A percentile compares a stretch with the other conserved stretches of the same genome.
phyloP scores from a whole-genome alignment of 495 filamentous ascomycete species.

The Tuber microsphaerosporum region DNA sequence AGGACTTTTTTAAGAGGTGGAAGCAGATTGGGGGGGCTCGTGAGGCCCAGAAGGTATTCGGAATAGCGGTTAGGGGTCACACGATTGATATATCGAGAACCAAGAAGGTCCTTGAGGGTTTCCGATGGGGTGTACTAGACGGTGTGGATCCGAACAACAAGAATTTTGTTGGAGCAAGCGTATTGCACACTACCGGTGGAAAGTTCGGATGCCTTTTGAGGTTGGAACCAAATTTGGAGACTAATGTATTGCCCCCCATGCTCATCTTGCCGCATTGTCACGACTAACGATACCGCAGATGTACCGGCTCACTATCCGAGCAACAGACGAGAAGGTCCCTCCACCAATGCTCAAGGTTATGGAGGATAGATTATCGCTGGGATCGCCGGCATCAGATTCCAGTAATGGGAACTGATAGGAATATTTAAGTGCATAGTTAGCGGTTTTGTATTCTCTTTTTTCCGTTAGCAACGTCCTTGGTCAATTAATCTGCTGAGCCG shows the following conservation, averaged over 20 bases:
- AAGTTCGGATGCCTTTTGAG: constrained; percentile 92
- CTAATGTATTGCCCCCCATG: constrained; percentile 56
- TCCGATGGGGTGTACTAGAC: constrained; percentile 79
- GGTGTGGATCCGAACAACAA: constrained; percentile 81
- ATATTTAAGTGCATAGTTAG: background rate
- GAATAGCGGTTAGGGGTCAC: constrained; percentile 50
- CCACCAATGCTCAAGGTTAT: constrained; percentile 73
- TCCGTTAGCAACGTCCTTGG: background rate
- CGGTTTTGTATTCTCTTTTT: background rate
- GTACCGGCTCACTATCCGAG: constrained; percentile 87
- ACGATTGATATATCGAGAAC: constrained; percentile 46
- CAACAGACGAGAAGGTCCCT: constrained; percentile 84
- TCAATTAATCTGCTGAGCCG: background rate
- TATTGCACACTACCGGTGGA: constrained; percentile 74
- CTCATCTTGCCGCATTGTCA: background rate
- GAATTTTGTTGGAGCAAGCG: constrained; percentile 90
- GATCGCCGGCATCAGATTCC: constrained; percentile 41
- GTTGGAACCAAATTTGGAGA: constrained; percentile 88
- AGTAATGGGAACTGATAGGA: constrained; percentile 8
- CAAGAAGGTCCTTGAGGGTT: constrained; percentile 62
- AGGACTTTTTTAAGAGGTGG: constrained; percentile 99
- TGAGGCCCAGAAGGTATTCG: constrained; percentile 81
- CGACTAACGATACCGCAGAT: constrained; percentile 56
- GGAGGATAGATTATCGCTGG: constrained; percentile 68
- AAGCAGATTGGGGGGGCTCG: constrained; percentile 88